Evolutionary conservation across 441 rosid species (phyloP), one percentile per base, ranked within the genome.

Genomic region (Populus hybrid): DNA sequence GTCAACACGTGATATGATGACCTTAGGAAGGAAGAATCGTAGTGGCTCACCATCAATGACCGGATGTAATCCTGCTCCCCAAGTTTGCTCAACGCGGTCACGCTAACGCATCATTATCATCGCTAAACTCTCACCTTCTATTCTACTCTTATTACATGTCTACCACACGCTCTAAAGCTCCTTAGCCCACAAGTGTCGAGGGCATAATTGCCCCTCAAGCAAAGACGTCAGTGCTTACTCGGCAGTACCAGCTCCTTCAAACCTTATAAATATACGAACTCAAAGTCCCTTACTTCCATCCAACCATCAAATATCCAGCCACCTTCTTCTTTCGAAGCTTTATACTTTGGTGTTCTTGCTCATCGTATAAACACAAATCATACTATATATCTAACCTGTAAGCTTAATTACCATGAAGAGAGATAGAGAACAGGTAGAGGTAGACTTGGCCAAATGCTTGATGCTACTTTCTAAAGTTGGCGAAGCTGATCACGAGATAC

Each of bases 381-480:
- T 46, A 46, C 57, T 46, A 12, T 14, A 46, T 46, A 46, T 46
- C 57, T 46, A 14, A 46, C 0, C 18, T 46, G 4, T 14, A 14
- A 14, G 7, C 20, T 46, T 28, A 28, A 23, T 18, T n/a, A 40
- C 72, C 21, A 87, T 91, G 95, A 91, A 93, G 83, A 90, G 90
- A 81, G 82, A 65, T 6, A 82, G 86, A 80, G 89, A 81, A 28
- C 80, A 70, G 2, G 71, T 9, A 69, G 81, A 79, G 42, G 59
- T 83, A 76, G 90, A 88, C 77, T 85, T 83, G 85, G 97, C 94
- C 6, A 86, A 77, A n/a, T 91, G 93, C 74, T 85, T 95, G 90
- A 87, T 93, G 90, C 84, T 92, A n/a, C 83, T 95, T 9, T 92
- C 98, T 5, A 90, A 78, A 64, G 90, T 93, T 4, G 95, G 90